Percentiles rank a stretch among this genome's conserved stretches.
phyloP scores from a whole-genome alignment of 2,329 filamentous ascomycete species.

The Thelonectria blattea region DNA sequence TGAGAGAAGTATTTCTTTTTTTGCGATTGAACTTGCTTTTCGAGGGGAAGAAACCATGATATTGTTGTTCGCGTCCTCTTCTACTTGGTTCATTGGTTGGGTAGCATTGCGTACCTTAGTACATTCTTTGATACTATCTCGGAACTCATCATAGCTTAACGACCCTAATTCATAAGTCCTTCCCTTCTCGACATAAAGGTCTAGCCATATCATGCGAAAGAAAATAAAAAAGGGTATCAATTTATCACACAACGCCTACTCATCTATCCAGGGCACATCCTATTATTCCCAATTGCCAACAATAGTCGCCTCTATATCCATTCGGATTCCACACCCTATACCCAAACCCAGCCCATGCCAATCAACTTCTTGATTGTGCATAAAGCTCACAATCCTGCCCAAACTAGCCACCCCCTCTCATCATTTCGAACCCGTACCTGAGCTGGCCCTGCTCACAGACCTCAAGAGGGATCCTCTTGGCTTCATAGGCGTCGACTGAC shows the following conservation, averaged over 20 bases:
- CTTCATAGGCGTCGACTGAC: slow-evolving; percentile 46
- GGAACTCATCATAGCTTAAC: not conserved
- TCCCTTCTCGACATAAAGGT: no score
- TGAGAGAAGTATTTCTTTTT: not conserved
- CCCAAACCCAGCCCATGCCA: no score
- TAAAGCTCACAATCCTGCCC: not conserved
- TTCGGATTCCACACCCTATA: no score
- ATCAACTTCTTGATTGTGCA: not conserved
- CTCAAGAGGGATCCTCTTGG: slow-evolving; percentile 48
- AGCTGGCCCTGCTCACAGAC: slow-evolving; percentile 39
- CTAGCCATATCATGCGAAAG: no score
- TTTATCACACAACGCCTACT: no score
- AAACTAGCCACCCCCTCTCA: not conserved
- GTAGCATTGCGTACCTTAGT: no score
- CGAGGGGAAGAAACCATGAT: not conserved
- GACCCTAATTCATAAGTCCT: not conserved
- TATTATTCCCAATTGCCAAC: no score
- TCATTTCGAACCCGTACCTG: slow-evolving; percentile 28
- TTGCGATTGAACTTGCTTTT: not conserved
- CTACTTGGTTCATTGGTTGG: not conserved
- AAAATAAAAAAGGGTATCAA: no score
- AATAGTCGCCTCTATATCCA: no score
- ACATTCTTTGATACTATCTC: no score
- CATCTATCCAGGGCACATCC: no score
- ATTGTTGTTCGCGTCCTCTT: not conserved